These are phyloP conservation scores for Clarireedia sp. DNA, from an alignment of 2,329 filamentous ascomycete species.

Conservation along the genomic window DNA sequence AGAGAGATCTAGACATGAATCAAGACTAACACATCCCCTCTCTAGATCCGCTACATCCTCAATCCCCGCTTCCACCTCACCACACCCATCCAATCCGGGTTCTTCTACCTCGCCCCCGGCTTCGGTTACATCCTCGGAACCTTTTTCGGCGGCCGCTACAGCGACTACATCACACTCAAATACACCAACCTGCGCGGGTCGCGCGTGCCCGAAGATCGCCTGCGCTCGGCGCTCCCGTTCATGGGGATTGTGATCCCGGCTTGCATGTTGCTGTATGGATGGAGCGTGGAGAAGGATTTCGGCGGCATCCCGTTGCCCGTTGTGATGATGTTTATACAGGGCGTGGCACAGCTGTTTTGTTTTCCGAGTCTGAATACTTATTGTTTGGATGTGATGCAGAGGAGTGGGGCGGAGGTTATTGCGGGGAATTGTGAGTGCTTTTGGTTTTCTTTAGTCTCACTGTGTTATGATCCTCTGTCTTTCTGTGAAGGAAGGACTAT, in stretches of 20 bases:
- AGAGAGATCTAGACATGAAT: too few relatives aligned
- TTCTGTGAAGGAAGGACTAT: too few relatives aligned
- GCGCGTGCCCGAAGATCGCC: slow-evolving; percentile 60
- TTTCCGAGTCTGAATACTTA: slow-evolving; percentile 74
- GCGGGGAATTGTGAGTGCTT: slow-evolving; percentile 56
- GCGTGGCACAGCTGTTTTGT: slow-evolving; percentile 66
- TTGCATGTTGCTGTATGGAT: slow-evolving; percentile 63
- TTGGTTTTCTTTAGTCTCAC: neutral
- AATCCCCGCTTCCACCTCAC: slow-evolving; percentile 66
- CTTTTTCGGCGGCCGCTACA: slow-evolving; percentile 64
- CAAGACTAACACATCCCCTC: neutral
- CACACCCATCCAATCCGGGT: slow-evolving; percentile 56
- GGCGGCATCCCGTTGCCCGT: slow-evolving; percentile 55
- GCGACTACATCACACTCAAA: slow-evolving; percentile 56
- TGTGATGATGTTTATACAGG: slow-evolving; percentile 66
- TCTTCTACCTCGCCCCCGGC: slow-evolving; percentile 70
- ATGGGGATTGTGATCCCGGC: slow-evolving; percentile 50
- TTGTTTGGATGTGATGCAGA: slow-evolving; percentile 74
- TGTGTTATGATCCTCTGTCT: too few relatives aligned
- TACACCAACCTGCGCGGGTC: slow-evolving; percentile 50
- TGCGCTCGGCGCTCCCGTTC: slow-evolving; percentile 51
- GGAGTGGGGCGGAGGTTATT: slow-evolving; percentile 62
- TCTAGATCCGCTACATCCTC: slow-evolving; percentile 57
- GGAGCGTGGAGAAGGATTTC: slow-evolving; percentile 43
- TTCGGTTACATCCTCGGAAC: slow-evolving; percentile 62